Percentiles rank a stretch among this genome's conserved stretches.
Evolutionary conservation across 2,329 filamentous ascomycete species (phyloP).

Genomic region (Aspergillus caelatus): DNA sequence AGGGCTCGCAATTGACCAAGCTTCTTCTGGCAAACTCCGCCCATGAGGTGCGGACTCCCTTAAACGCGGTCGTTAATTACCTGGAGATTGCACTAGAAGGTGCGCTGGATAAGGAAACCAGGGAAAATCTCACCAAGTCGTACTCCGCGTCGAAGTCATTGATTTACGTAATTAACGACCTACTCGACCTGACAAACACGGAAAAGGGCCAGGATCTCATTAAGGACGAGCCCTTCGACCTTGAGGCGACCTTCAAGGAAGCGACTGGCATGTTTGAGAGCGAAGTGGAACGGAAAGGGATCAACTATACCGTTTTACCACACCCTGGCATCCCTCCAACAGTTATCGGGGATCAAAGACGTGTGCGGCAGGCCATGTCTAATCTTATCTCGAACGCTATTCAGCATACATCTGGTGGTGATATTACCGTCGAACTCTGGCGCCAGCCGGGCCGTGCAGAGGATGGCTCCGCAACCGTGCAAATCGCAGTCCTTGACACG

Average conservation of each 20-base stretch:
- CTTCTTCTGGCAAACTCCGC: constrained; percentile 84
- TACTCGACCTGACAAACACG: constrained; percentile 84
- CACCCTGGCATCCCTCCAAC: constrained; percentile 68
- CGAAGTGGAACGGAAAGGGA: constrained; percentile 75
- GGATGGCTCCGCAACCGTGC: constrained; percentile 64
- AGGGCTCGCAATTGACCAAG: constrained; percentile 78
- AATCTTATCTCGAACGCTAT: constrained; percentile 86
- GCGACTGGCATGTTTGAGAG: constrained; percentile 73
- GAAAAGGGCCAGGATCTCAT: constrained; percentile 79
- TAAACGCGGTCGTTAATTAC: constrained; percentile 95
- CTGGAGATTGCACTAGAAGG: constrained; percentile 89
- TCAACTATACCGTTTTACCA: constrained; percentile 69
- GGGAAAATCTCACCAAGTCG: constrained; percentile 80
- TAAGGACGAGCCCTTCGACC: constrained; percentile 78
- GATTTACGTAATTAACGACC: constrained; percentile 91
- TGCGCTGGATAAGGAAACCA: constrained; percentile 74
- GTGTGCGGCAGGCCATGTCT: constrained; percentile 78
- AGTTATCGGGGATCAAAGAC: constrained; percentile 77
- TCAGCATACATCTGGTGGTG: constrained; percentile 71
- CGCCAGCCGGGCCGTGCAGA: constrained; percentile 49
- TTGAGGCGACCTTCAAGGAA: constrained; percentile 71
- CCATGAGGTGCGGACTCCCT: constrained; percentile 85
- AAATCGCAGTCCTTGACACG: constrained; percentile 76
- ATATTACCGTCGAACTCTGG: constrained; percentile 71
- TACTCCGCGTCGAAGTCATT: constrained; percentile 90